Base-by-base conservation (phyloP, 176 grass and related monocot genomes). In the Leersia perrieri region DNA sequence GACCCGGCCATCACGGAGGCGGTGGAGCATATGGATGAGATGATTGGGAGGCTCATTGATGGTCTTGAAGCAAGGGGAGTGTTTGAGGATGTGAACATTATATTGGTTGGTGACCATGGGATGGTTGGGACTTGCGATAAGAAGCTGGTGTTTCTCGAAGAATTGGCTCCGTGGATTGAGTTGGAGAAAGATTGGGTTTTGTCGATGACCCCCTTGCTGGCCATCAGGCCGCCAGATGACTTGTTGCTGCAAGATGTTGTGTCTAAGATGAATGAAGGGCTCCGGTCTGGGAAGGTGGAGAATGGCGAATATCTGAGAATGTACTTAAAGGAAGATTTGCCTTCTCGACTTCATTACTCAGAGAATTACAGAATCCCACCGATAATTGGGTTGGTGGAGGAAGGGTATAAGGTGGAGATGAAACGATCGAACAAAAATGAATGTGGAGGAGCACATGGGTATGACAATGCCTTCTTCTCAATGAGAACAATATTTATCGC, bases 81-180 rank as follows among this genome's bases (percentile, higher is more conserved):
- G 51, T 95, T 99, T 77, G 88, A 99, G 67, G 92, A 99, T 85
- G 96, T 95, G 9, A 95, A 89, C 60, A 65, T 99, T 62, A 95
- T 99, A 32, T 75, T 95, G 53, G 20, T 93, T 1, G 92, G 92
- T 3, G 92, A 99, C 77, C 96, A 95, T 58, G 96, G 92, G 61
- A 99, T 99, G 96, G 96, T 99, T 23, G 88, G 96, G 27, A 99
- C 88, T 13, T 99, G 96, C 0, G 92, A 95, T 30, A 62, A 71
- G 76, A 99, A 95, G 83, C 83, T 95, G 18, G 55, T 99, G 68
- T 83, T 90, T 80, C 87, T 99, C 0, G 82, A 93, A 15, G 88
- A 93, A 16, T 76, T 99, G 66, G 82, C 92, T 79, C 90, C 96
- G 7, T 95, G 90, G 90, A 76, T 99, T 28, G 9, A 80, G 58